Evolutionary conservation across 805 yeast genomes (phyloP), one percentile per base, ranked within the genome.

Genomic region (Vanderwaltozyma polyspora): DNA sequence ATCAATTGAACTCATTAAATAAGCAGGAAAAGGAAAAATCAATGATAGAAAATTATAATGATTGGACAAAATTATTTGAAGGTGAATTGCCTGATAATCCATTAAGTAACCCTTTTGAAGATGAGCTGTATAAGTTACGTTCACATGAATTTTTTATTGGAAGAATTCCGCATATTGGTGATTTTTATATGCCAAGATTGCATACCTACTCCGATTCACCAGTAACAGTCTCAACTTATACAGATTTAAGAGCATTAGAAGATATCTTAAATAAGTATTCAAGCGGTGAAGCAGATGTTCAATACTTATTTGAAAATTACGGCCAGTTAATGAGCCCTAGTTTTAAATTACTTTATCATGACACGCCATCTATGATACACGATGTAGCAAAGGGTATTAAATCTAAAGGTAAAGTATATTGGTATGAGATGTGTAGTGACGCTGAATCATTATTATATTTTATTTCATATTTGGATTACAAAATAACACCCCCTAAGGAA

Each of bases 341-440:
- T 17, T 52, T 55, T 26, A 49, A 48, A 26, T 31, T 55, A 16
- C 32, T 54, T 13, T 54, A 46, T 34, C 52, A 52, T 23, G 57
- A 54, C 36, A 46, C 49, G 3, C 45, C 51, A 5, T 28, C 44
- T 9, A 22, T 47, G 31, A 31, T 51, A 19, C 36, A 42, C 11
- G 55, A 53, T 32, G 35, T 40, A 8, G 29, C 35, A 12, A 40
- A 39, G 17, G 41, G 39, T 1, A 36, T 35, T 6, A 19, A 30
- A 4, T 32, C 19, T 19, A 17, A 27, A 5, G 31, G 31, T 1
- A 42, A 46, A 27, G 41, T 32, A n/a, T 51, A 52, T 34, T 55
- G 60, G 60, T 53, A 40, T 36, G 57, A 53, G 31, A 42, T 55
- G 38, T 44, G 55, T 28, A 38, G 42, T 34, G 51, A 55, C 32